Evolutionary conservation across 2,329 filamentous ascomycete species (phyloP), one percentile per base, ranked within the genome.

Genomic region (Arthrobotrys sphaeroides): DNA sequence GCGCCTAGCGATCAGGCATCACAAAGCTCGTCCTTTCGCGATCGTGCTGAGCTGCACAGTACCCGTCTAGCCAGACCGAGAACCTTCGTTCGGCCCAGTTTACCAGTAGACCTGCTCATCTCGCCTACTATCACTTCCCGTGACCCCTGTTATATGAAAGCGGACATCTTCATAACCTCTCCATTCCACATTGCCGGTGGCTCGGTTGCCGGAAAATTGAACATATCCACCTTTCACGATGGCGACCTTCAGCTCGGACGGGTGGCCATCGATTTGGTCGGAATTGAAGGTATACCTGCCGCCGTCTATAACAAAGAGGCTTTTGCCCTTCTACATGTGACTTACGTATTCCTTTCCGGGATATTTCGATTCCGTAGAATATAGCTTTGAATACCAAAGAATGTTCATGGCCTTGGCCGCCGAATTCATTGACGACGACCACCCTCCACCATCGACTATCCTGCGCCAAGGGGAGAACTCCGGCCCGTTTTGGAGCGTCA

Each of bases 391-490:
- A 36, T 55, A 72, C 16, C 79, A 79, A 68, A 70, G 69, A 12
- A 79, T 79, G 20, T 78, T 79, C 55, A 73, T 78, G 53, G 73
- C 73, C 40, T 69, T 79, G 45, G 78, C 79, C 10, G 73, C 74
- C 49, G 79, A 79, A 49, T 78, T 78, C 47, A 78, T 78, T 18
- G 78, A 80, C 53, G 78, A 79, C 43, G 74, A 77, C 42, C 78
- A 78, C 47, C 75, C 78, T 9, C 78, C 75, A 42, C 78, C 78
- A 18, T 57, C 77, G 31, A 66, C 64, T 31, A 79, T 79, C 61
- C 67, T 80, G 45, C 74, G 65, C 40, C 60, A 77, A 24, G 67
- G 67, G 10, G 77, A 66, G 38, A 62, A 77, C 31, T 73, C 76
- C 28, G 78, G 78, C 22, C 67, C 75, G 7, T 80, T 79, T 55